Evolutionary conservation across 805 yeast species (phyloP), one percentile per base, ranked within the genome.

Genomic region (Kregervanrija delftensis): DNA sequence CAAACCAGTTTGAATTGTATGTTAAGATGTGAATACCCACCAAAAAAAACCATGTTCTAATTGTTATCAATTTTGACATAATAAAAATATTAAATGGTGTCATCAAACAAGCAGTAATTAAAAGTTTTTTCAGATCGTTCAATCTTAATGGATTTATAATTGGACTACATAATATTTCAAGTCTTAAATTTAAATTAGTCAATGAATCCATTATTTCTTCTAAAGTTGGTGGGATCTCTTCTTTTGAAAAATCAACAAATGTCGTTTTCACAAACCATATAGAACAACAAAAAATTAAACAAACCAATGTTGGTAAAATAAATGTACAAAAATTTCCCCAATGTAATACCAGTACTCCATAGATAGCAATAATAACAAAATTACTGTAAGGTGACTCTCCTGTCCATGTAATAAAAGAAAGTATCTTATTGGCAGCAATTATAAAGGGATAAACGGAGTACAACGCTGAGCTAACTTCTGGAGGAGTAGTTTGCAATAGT

Each of bases 371-470:
- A 1, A 68, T 33, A 6, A 76, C 53, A 45, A 74, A 67, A 51
- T 75, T 77, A 47, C 64, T 64, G 50, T 72, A 74, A 9, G 72
- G 60, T 44, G 74, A 75, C 4, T 66, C 72, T 47, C 74, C 74
- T 1, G 83, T 76, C 83, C 83, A 77, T 1, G 81, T 75, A 15
- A 75, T 48, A 11, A 73, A 56, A 34, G 73, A 73, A 13, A 77
- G 55, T 6, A 68, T 44, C 36, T 65, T 60, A 54, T 77, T 80
- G 5, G 71, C 55, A 16, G 76, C 51, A 12, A 73, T 54, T 31
- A 77, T 58, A 46, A 70, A 61, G 1, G 82, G 81, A 48, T 72
- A 75, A 30, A 71, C 65, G 36, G 70, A 63, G 33, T 74, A 65
- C 30, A 77, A 61, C 1, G 76, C 72, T 8, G 74, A 61, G 8